Evolutionary conservation across 768 basidiomycete genomes (phyloP).

Genomic region (Suillus placidus): DNA sequence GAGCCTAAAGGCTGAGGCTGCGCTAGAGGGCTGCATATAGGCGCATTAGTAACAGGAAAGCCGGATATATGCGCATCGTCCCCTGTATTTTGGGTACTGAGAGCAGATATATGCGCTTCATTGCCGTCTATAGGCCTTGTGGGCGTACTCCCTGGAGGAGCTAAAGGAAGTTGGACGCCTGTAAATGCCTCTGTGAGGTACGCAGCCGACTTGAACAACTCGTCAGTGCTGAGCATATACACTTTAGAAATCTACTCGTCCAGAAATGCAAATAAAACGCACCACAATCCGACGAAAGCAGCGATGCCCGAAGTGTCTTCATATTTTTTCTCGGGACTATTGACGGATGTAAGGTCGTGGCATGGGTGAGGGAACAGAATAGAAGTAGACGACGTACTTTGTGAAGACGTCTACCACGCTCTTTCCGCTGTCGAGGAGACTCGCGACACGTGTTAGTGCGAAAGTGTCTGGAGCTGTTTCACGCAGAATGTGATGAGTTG

Average conservation of each 20-base stretch:
- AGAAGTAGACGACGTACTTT: conserved; percentile 38
- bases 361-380: background rate
- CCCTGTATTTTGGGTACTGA: background rate
- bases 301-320: conserved; percentile 64
- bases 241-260: background rate
- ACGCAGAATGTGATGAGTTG: conserved; percentile 74
- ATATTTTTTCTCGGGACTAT: conserved; percentile 49
- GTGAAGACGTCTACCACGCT: conserved; percentile 48
- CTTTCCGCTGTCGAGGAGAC: conserved; percentile 70
- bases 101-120: background rate
- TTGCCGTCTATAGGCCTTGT: background rate
- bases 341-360: background rate
- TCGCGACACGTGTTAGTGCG: conserved; percentile 69
- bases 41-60: background rate
- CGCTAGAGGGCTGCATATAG: background rate
- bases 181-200: conserved; percentile 72
- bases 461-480: conserved; percentile 76
- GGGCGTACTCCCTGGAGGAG: background rate
- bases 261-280: conserved; percentile 22
- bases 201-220: conserved; percentile 74
- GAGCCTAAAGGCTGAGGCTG: background rate
- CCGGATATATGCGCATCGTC: background rate
- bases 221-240: conserved; percentile 57
- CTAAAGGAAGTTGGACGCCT: conserved; percentile 26
- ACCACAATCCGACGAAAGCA: conserved; percentile 58